A percentile compares a stretch with the other conserved stretches of the same genome.
These are phyloP conservation scores for Triticum dicoccoides DNA, from an alignment of 176 grass and related monocot species.

Conservation along the genomic window DNA sequence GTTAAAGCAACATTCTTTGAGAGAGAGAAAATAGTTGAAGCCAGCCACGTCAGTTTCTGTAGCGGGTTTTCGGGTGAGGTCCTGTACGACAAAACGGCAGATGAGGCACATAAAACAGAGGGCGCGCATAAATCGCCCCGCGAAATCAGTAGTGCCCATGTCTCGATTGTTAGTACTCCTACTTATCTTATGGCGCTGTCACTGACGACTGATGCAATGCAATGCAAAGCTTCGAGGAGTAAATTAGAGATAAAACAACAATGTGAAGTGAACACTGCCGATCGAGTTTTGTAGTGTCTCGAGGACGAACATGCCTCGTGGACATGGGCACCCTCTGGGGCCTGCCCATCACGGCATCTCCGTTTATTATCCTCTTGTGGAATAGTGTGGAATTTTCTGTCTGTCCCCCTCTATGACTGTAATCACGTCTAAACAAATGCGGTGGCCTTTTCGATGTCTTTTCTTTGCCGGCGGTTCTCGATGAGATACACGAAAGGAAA, in stretches of 20 bases:
- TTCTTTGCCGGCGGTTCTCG: background rate
- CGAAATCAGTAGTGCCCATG: background rate
- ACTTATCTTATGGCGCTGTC: background rate
- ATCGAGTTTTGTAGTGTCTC: background rate
- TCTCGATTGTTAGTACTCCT: background rate
- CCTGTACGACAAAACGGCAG: background rate
- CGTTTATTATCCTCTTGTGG: background rate
- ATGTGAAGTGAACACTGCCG: background rate
- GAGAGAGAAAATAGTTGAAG: no score
- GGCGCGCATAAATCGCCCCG: background rate
- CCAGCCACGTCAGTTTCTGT: background rate
- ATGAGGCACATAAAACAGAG: background rate
- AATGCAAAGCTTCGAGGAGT: background rate
- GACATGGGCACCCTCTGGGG: background rate
- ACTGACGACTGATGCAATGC: background rate
- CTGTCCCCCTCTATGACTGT: background rate
- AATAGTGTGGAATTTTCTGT: background rate
- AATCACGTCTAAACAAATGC: background rate
- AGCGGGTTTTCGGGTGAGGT: background rate
- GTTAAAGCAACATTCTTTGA: no score
- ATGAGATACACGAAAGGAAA: no score
- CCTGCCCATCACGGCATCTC: background rate
- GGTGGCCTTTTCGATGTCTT: background rate
- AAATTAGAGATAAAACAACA: background rate
- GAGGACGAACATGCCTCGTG: constrained; percentile 40